A percentile compares a stretch with the other conserved stretches of the same genome.
Evolutionary conservation across 2,329 filamentous ascomycete genomes (phyloP).

Genomic region (Alternaria arbusti): DNA sequence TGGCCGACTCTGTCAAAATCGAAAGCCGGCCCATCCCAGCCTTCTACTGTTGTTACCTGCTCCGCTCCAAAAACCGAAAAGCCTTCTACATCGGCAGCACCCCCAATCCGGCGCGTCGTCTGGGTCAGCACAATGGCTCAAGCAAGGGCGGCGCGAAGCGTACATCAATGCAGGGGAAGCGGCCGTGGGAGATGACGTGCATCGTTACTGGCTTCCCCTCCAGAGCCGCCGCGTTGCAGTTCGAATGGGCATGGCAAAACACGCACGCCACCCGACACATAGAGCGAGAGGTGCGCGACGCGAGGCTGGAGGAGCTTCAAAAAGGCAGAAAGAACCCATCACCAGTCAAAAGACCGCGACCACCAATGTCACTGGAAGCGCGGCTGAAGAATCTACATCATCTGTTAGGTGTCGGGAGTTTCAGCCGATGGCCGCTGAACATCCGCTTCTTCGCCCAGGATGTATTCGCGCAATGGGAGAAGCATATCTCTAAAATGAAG

Average conservation of each 20-base stretch:
- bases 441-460: conserved; percentile 79
- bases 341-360: conserved; percentile 53
- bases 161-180: conserved; percentile 70
- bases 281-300: conserved; percentile 50
- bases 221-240: conserved; percentile 85
- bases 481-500: conserved; percentile 46
- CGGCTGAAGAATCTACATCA: conserved; percentile 82
- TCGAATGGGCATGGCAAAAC: conserved; percentile 97
- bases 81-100: conserved; percentile 91
- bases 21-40: conserved; percentile 68
- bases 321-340: conserved; percentile 33
- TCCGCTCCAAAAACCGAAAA: conserved; percentile 78
- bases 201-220: conserved; percentile 89
- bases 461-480: conserved; percentile 73
- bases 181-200: conserved; percentile 82
- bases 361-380: conserved; percentile 67
- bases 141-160: conserved; percentile 79
- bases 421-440: conserved; percentile 80
- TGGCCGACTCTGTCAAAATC: conserved; percentile 18
- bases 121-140: conserved; percentile 90
- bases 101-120: conserved; percentile 80
- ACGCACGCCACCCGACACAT: conserved; percentile 83
- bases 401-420: conserved; percentile 79
- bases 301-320: conserved; percentile 43
- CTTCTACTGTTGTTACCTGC: conserved; percentile 91